Conservation (phyloP, 345 rosid genomes). For the Gossypium herbaceum region DNA sequence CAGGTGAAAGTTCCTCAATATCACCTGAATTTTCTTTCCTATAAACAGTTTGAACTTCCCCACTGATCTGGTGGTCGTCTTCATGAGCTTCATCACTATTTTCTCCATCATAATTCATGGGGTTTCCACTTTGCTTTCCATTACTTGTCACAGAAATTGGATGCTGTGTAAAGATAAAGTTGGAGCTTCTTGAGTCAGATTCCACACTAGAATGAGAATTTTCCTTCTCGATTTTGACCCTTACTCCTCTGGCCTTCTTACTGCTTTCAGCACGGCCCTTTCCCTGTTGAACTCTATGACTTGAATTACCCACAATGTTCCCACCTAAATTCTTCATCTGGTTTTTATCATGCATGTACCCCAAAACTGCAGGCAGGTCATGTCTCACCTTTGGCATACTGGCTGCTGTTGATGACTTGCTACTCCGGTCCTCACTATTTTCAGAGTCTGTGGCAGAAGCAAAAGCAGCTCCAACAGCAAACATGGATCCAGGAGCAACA, state of each 20-base stretch:
- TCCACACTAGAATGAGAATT: slow-evolving; percentile 50
- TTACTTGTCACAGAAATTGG: slow-evolving; percentile 42
- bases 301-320: slow-evolving; percentile 35
- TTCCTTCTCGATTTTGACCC: slow-evolving; percentile 71
- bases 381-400: slow-evolving; percentile 45
- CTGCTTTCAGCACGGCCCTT: slow-evolving; percentile 48
- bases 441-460: background rate
- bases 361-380: slow-evolving; percentile 34
- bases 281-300: slow-evolving; percentile 46
- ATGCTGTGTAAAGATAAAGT: slow-evolving; percentile 76
- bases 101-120: slow-evolving; percentile 50
- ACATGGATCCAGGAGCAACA: slow-evolving; percentile 30
- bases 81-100: slow-evolving; percentile 46
- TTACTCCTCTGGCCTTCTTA: slow-evolving; percentile 79
- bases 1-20: slow-evolving; percentile 21
- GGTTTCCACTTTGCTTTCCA: slow-evolving; percentile 41
- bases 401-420: slow-evolving; percentile 78
- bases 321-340: slow-evolving; percentile 42
- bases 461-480: slow-evolving; percentile 30
- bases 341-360: slow-evolving; percentile 31
- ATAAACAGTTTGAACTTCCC: slow-evolving; percentile 41
- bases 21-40: slow-evolving; percentile 37
- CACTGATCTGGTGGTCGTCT: slow-evolving; percentile 31
- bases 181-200: slow-evolving; percentile 80
- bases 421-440: slow-evolving; percentile 36